Base-by-base conservation (phyloP, 176 grass and related monocot genomes). In the Oryza officinalis region DNA sequence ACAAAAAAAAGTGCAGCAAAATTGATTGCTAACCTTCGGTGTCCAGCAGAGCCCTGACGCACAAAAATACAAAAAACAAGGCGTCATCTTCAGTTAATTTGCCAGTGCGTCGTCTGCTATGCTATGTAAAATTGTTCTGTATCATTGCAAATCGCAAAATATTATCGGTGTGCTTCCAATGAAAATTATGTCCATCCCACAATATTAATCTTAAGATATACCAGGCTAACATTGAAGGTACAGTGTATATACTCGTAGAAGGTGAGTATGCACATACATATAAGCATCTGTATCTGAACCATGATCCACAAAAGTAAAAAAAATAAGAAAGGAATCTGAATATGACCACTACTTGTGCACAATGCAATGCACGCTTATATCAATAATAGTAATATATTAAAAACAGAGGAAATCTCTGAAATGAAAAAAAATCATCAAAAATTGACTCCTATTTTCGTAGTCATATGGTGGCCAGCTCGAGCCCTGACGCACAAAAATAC, bases 41-140 rank as follows among this genome's bases (percentile, higher is more conserved):
- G 54, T 8, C 20, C 37, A 71, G 54, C 37, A 14, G 67, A 81
- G 23, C 13, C 47, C 46, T 63, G 63, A 82, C 23, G 50, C 44
- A 27, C 70, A 74, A 35, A 26, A 83, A 9, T 33, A 74, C 80
- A 63, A 64, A 4, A 47, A 38, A 46, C 43, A 83, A 52, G 71
- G 71, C 52, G 81, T 52, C 38, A 75, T 65, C 18, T 67, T 30
- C 50, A 67, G 13, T 57, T 22, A 22, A 20, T 57, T 57, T 22
- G 18, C 18, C 50, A 22, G 14, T 49, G 46, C 46, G 46, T 49
- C 10, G 2, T 49, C 46, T 57, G 18, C 50, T 57, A 10, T 11
- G 50, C 50, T 22, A 18, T 20, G 18, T 8, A 57, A 57, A 57
- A 18, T 6, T 22, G 18, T 22, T 0, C 50, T 22, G 6, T 57